Conservation (phyloP, 169 alveolate genomes). For the Cryptosporidium ubiquitum region DNA sequence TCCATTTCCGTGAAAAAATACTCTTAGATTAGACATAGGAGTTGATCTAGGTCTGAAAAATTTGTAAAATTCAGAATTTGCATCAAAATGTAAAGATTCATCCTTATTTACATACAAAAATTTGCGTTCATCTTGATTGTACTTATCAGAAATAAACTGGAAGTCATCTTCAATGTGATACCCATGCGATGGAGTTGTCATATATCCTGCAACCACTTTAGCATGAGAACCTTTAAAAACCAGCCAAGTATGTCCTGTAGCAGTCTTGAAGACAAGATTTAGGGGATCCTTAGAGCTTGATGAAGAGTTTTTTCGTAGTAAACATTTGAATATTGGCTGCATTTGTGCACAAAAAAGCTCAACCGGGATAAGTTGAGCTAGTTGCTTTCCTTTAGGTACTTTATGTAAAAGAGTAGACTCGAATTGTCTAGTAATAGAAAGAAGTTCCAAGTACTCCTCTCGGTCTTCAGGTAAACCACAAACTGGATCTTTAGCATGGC, state of each 20-base stretch:
- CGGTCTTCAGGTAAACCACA: conserved; percentile 5
- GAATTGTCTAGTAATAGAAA: background rate
- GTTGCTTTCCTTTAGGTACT: background rate
- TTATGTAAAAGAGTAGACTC: background rate
- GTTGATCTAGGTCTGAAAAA: conserved; percentile 30
- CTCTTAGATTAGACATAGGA: conserved; percentile 3
- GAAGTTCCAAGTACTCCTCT: conserved; percentile 14
- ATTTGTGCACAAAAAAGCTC: conserved; percentile 62
- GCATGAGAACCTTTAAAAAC: conserved; percentile 65
- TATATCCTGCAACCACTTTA: conserved; percentile 57
- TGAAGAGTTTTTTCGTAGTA: background rate
- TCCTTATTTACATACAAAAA: background rate
- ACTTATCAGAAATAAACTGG: background rate
- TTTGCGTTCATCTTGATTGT: background rate
- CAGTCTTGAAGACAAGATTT: background rate
- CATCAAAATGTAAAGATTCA: background rate
- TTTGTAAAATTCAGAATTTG: conserved; percentile 37
- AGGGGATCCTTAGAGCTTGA: background rate
- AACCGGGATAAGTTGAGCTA: conserved; percentile 19
- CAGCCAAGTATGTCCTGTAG: conserved; percentile 12
- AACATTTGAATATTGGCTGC: conserved; percentile 33
- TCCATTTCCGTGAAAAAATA: conserved; percentile 52
- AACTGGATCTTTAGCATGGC: conserved; percentile 27
- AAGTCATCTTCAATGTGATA: background rate
- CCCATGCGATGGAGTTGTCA: conserved; percentile 49